Base-by-base conservation (phyloP, 2,329 filamentous ascomycete species). In the Nemania sp. region DNA sequence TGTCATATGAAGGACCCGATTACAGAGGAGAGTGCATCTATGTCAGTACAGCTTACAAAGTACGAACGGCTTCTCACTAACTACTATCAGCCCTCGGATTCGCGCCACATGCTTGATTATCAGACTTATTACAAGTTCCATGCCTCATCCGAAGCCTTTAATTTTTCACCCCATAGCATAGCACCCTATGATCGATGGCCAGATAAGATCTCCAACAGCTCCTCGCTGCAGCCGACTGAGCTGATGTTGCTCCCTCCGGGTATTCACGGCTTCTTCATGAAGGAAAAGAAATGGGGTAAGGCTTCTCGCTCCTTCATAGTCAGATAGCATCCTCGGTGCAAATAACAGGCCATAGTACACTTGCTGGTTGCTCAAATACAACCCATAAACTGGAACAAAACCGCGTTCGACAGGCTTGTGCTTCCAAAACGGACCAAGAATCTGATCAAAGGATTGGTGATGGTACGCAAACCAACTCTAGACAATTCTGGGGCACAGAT, bases 321-420 rank as follows among this genome's bases (percentile, higher is more conserved):
- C 35, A 18, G 34, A 15, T 7, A 4, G 25, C 29, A 35, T 49
- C 9, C n/a, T 49, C 17, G 29, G 46, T 37, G 32, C 29, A 18
- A 49, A 29, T 49, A 49, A 49, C 46, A 35, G 32, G 12, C 29
- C 29, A 35, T 20, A 49, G 46, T 49, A 49, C 46, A 49, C n/a
- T 49, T 49, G 29, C 46, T 49, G 11, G 29, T 49, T 49, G 29
- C 46, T 17, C 29, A 37, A 49, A 49, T 49, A 13, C 29, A 49
- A 17, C 46, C 46, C 18, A 43, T 55, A 18, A 42, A 46, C n/a
- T 55, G 43, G 53, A 42, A 55, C 35, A 48, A 55, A 32, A 18
- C 15, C 15, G 42, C 52, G 11, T 48, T 55, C n/a, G n/a, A n/a
- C n/a, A n/a, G n/a, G n/a, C n/a, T n/a, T n/a, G n/a, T n/a, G n/a